Percentiles rank a stretch among this genome's conserved stretches.
Conservation (phyloP, 441 rosid genomes). For the Omphalea diandra region DNA sequence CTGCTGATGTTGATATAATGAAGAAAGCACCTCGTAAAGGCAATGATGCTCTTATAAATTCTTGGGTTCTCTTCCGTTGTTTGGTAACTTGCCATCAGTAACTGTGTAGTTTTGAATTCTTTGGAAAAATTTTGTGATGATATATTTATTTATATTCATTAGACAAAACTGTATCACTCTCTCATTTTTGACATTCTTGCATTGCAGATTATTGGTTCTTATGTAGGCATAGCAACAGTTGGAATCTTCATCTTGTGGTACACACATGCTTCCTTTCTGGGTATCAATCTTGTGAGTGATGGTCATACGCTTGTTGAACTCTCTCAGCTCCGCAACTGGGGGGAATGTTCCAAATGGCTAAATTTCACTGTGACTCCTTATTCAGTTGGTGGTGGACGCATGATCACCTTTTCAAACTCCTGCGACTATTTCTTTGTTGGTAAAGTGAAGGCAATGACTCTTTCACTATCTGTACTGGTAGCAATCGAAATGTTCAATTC, state of each 20-base stretch:
- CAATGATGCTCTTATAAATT: slow-evolving; percentile 63
- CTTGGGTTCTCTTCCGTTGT: slow-evolving; percentile 78
- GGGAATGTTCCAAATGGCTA: slow-evolving; percentile 70
- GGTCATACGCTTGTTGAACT: slow-evolving; percentile 72
- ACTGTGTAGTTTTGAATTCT: too few species aligned
- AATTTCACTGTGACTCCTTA: slow-evolving; percentile 70
- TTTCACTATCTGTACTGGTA: slow-evolving; percentile 85
- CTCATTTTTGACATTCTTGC: neutral
- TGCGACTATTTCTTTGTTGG: slow-evolving; percentile 83
- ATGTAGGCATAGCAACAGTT: slow-evolving; percentile 90
- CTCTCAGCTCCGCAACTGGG: slow-evolving; percentile 76
- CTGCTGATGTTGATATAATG: slow-evolving; percentile 87
- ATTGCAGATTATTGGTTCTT: slow-evolving; percentile 69
- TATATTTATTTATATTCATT: neutral
- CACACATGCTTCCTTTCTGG: slow-evolving; percentile 72
- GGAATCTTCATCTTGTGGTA: slow-evolving; percentile 86
- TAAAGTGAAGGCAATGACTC: slow-evolving; percentile 83
- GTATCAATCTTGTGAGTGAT: slow-evolving; percentile 61
- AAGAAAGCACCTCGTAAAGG: slow-evolving; percentile 77
- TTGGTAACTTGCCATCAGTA: slow-evolving; percentile 41
- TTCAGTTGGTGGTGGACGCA: slow-evolving; percentile 45
- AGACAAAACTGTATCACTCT: neutral
- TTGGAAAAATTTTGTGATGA: neutral
- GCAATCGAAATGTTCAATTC: slow-evolving; percentile 95
- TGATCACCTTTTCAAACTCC: slow-evolving; percentile 53